Evolutionary conservation across 345 rosid species (phyloP), one percentile per base, ranked within the genome.

Genomic region (Arabidopsis thaliana): DNA sequence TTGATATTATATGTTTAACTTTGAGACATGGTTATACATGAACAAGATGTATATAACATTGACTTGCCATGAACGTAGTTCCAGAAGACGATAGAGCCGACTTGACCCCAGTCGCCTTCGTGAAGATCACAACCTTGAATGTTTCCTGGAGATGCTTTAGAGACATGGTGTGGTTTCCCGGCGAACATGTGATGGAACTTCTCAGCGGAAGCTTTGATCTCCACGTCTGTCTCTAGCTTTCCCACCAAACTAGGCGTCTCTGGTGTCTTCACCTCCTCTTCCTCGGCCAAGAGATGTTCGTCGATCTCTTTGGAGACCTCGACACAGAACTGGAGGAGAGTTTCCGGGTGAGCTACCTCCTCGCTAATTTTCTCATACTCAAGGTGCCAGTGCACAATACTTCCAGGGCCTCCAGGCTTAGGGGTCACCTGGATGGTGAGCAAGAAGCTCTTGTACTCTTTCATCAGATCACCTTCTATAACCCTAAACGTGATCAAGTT

Each of bases 351-450:
- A 48, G 52, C 52, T 0, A 48, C 52, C 24, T 48, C 24, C 4
- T 48, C 3, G 24, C 24, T 48, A 16, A 48, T 48, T 16, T 48
- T 48, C 52, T 48, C 52, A 48, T 48, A 48, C 52, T 48, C 52
- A 48, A 48, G 52, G 24, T 48, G 52, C 52, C 52, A 48, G 10
- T 48, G 52, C 52, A 48, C 52, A 16, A 48, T 48, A 48, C 52
- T 48, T 7, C 52, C 52, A 7, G 52, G 11, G 1, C 52, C 24
- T 7, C 11, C 52, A 2, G 7, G 4, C 24, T 48, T 48, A 2
- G 52, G 52, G 24, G 24, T 48, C 24, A 48, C 52, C 24, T 48
- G 52, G 24, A 48, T 48, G 0, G 52, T 16, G 24, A 7, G 1
- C 11, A 48, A 7, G 4, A 48, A 48, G 11, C 52, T 48, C 8